Evolutionary conservation across 164 flowering plant genomes (phyloP).

Genomic region (Liquidambar formosana): DNA sequence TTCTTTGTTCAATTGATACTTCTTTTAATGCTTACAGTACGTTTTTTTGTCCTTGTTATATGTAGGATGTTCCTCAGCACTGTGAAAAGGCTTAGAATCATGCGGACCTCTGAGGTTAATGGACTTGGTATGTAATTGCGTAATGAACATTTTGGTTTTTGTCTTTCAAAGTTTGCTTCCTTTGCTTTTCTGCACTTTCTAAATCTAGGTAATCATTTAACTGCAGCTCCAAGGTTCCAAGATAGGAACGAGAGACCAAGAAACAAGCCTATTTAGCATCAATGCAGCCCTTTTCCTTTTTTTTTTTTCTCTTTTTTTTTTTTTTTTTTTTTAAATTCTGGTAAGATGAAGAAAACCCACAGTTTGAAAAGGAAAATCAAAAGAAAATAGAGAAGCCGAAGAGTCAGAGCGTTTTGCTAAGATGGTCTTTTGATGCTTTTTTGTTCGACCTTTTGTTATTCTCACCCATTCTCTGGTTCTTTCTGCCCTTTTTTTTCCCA

Average conservation of each 20-base stretch:
- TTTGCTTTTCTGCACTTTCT: background rate
- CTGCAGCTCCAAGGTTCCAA: constrained; percentile 53
- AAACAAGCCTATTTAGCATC: constrained; percentile 35
- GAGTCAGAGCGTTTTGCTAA: constrained; percentile 12
- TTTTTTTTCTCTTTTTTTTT: too few relatives aligned
- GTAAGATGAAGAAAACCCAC: constrained; percentile 11
- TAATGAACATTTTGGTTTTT: background rate
- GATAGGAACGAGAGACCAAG: constrained; percentile 37
- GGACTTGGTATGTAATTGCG: constrained; percentile 55
- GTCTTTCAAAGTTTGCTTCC: background rate
- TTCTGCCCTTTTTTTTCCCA: constrained; percentile 2
- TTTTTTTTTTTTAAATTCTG: background rate
- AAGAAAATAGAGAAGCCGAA: constrained; percentile 16
- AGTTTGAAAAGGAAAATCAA: constrained; percentile 17
- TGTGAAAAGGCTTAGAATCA: constrained; percentile 72
- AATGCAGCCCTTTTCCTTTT: background rate
- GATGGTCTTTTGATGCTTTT: constrained; percentile 11
- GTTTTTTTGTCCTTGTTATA: background rate
- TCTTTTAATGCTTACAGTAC: background rate
- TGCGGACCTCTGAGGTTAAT: constrained; percentile 76
- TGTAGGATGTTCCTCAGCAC: constrained; percentile 74
- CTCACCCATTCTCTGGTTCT: constrained; percentile 7
- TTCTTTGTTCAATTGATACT: too few relatives aligned
- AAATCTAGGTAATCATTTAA: background rate
- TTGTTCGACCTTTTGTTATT: constrained; percentile 1